Base-by-base conservation (phyloP, 2,329 filamentous ascomycete genomes). In the Capronia americana region DNA sequence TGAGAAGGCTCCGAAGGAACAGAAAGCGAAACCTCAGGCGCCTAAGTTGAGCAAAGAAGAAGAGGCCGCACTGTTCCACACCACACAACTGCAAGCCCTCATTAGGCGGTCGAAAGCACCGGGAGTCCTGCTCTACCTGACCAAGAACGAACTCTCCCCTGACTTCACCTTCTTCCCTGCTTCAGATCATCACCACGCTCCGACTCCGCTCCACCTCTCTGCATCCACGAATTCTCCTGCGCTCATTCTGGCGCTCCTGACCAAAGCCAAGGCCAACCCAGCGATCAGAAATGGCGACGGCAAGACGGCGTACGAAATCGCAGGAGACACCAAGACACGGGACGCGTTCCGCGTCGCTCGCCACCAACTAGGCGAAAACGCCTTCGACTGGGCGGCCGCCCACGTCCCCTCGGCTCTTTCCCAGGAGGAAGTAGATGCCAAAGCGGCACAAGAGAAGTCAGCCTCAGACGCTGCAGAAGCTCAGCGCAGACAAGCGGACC, bases 281-380 rank as follows among this genome's bases (percentile, higher is more conserved):
- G 88, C 88, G 0, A 63, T 89, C 1, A 77, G 78, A 28, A 97
- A 91, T 74, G 82, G 77, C 2, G 92, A 97, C 68, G 91, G 90
- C n/a, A 93, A 91, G 76, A 91, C 92, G 0, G 80, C 95, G 0
- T 98, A 96, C 76, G 92, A 96, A 63, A 85, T 99, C 1, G 88
- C 92, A 0, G 92, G 94, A 50, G 93, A 98, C 76, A 87, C 93
- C 4, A 79, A 89, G 1, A 97, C 93, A 0, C 88, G 94, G 1
- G 93, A 98, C 75, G 92, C 93, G 0, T 99, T 99, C 80, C 90
- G 95, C 1, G 87, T 97, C 1, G 92, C 93, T 3, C 90, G 95
- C 6, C 85, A 87, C 34, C 91, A 96, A 74, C 83, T 97, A 1
- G 93, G 93, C 17, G 92, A 96, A 75, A 76, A 77, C 0, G 85